Evolutionary conservation across 495 filamentous ascomycete species (phyloP).

Genomic region (Aspergillus conjunctus): DNA sequence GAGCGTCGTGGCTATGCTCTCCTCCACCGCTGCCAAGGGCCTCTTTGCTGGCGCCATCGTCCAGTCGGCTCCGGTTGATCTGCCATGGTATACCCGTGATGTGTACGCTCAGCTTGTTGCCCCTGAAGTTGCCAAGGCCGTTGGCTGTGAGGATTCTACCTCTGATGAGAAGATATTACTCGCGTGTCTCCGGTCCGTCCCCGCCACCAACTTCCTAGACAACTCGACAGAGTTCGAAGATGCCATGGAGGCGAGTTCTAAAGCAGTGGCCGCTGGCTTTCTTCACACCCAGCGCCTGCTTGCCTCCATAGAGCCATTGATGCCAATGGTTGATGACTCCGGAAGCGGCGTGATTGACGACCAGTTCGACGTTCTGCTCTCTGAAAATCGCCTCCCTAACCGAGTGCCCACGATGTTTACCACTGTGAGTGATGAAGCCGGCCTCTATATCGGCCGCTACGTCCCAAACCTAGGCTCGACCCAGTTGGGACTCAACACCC

Average conservation of each 20-base stretch:
- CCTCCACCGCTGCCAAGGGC: constrained; percentile 35
- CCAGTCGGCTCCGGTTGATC: constrained; percentile 33
- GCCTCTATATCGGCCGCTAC: constrained; percentile 21
- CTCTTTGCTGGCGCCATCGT: constrained; percentile 37
- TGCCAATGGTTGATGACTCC: constrained; percentile 34
- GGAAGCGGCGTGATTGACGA: constrained; percentile 31
- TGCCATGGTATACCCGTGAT: constrained; percentile 32
- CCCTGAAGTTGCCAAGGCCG: constrained; percentile 26
- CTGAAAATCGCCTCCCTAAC: constrained; percentile 22
- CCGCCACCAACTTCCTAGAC: constrained; percentile 29
- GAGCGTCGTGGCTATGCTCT: constrained; percentile 52
- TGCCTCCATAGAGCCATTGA: constrained; percentile 31
- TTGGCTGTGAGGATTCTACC: constrained; percentile 28
- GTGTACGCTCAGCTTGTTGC: constrained; percentile 27
- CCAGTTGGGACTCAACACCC: constrained; percentile 14
- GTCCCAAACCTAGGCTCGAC: constrained; percentile 24
- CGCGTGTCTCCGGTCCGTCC: constrained; percentile 30
- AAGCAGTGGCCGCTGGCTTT: constrained; percentile 18
- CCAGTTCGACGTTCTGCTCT: constrained; percentile 34
- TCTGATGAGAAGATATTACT: constrained; percentile 23
- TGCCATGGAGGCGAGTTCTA: constrained; percentile 15
- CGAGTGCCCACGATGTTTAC: constrained; percentile 37
- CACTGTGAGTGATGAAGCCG: constrained; percentile 32
- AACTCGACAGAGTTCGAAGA: constrained; percentile 28
- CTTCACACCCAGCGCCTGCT: constrained; percentile 28